These are phyloP conservation scores for Raddia distichophylla DNA, from an alignment of 176 grass and related monocot species.

Conservation along the genomic window DNA sequence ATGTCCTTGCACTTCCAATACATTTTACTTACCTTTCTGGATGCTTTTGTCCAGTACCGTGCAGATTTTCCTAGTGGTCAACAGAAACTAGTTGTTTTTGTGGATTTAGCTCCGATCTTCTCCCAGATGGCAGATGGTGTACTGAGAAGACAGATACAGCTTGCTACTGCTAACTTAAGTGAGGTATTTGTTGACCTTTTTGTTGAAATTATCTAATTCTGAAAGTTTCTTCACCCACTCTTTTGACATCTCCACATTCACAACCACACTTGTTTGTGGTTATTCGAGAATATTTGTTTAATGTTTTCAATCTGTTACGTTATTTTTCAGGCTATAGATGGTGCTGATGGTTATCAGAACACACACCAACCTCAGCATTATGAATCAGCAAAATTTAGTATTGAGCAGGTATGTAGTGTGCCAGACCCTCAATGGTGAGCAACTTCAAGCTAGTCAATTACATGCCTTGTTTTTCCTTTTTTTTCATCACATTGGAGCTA, in stretches of 20 bases:
- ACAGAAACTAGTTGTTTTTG: constrained; percentile 77
- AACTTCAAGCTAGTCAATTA: neutral
- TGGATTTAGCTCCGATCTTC: constrained; percentile 87
- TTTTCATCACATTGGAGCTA: constrained; percentile 10
- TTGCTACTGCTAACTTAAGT: constrained; percentile 68
- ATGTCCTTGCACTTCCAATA: constrained; percentile 9
- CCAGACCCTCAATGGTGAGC: neutral
- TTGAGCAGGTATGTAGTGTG: constrained; percentile 73
- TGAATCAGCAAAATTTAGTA: constrained; percentile 77
- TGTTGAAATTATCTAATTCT: constrained; percentile 7
- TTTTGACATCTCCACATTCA: constrained; percentile 26
- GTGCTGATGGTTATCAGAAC: constrained; percentile 90
- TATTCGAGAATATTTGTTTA: constrained; percentile 29
- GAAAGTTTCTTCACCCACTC: constrained; percentile 1
- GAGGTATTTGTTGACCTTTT: constrained; percentile 47
- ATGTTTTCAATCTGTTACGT: constrained; percentile 35
- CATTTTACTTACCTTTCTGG: constrained; percentile 35
- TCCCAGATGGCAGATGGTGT: constrained; percentile 73
- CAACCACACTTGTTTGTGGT: constrained; percentile 20
- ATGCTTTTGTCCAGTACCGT: constrained; percentile 80
- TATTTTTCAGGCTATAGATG: constrained; percentile 76
- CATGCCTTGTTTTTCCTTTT: neutral
- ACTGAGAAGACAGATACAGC: constrained; percentile 73
- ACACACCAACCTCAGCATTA: constrained; percentile 84
- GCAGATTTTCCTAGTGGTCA: constrained; percentile 82